Evolutionary conservation across 2,329 filamentous ascomycete species (phyloP).

Genomic region (Hymenoscyphus scutula): DNA sequence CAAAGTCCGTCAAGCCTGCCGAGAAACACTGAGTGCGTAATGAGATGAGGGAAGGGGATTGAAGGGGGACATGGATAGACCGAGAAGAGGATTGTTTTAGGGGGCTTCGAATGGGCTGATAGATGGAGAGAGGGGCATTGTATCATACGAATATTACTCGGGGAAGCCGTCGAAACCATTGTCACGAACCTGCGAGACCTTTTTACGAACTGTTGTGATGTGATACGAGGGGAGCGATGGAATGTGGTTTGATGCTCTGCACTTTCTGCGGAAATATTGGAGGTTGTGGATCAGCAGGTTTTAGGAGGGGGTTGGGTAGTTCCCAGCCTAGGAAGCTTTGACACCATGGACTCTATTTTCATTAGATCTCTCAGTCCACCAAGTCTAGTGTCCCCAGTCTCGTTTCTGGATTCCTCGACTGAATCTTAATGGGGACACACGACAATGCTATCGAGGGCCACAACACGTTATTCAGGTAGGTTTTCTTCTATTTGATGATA

Average conservation of each 20-base stretch:
- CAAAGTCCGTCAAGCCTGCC: slow-evolving; percentile 35
- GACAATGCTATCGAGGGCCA: too few species aligned
- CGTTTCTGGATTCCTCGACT: too few species aligned
- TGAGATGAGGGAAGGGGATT: background rate
- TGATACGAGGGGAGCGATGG: background rate
- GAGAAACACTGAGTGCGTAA: slow-evolving; percentile 33
- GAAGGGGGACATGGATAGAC: background rate
- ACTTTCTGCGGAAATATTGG: too few species aligned
- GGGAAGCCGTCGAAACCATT: slow-evolving; percentile 7
- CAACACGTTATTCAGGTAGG: too few species aligned
- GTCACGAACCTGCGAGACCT: slow-evolving; percentile 5
- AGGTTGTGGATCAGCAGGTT: too few species aligned
- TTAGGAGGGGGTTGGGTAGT: too few species aligned
- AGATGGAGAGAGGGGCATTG: slow-evolving; percentile 7
- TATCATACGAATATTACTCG: slow-evolving; percentile 12
- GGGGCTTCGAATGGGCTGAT: background rate
- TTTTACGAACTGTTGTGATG: background rate
- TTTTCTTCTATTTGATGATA: too few species aligned
- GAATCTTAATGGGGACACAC: too few species aligned
- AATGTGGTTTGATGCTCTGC: background rate
- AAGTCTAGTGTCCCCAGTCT: too few species aligned
- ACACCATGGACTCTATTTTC: too few species aligned
- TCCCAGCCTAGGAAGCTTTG: too few species aligned
- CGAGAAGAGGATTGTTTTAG: background rate
- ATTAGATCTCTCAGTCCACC: too few species aligned